These are phyloP conservation scores for Cardamine resedifolia DNA, from an alignment of 345 rosid species.

Conservation along the genomic window DNA sequence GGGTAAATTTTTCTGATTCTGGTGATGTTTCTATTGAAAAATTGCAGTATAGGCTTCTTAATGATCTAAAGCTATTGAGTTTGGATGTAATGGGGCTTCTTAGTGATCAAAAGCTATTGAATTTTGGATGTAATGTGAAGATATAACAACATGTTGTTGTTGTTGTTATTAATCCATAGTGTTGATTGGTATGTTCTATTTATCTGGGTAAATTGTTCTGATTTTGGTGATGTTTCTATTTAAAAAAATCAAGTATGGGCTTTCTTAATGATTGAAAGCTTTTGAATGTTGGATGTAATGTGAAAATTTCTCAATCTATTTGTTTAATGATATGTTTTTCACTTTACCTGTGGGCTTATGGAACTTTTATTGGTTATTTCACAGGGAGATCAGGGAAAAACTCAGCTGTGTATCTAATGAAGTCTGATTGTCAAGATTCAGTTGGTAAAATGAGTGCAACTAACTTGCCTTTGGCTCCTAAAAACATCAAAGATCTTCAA, in stretches of 20 bases:
- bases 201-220: not conserved
- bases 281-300: not conserved
- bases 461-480: constrained; percentile 44
- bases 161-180: too few relatives aligned
- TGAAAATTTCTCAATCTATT: not conserved
- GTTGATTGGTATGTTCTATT: not conserved
- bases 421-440: constrained; percentile 35
- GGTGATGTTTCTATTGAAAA: not conserved
- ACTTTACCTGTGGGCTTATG: not conserved
- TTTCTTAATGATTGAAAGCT: not conserved
- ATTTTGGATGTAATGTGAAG: not conserved
- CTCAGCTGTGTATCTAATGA: constrained; percentile 23
- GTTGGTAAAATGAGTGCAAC: constrained; percentile 16
- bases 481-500: constrained; percentile 77
- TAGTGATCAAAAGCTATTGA: not conserved
- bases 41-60: not conserved
- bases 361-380: not conserved
- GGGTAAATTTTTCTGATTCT: not conserved
- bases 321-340: not conserved
- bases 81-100: not conserved
- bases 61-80: not conserved
- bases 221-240: not conserved
- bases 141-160: too few relatives aligned
- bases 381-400: constrained; percentile 14
- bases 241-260: not conserved